Base-by-base conservation (phyloP, 768 basidiomycete species). In the Tricholoma sp. region DNA sequence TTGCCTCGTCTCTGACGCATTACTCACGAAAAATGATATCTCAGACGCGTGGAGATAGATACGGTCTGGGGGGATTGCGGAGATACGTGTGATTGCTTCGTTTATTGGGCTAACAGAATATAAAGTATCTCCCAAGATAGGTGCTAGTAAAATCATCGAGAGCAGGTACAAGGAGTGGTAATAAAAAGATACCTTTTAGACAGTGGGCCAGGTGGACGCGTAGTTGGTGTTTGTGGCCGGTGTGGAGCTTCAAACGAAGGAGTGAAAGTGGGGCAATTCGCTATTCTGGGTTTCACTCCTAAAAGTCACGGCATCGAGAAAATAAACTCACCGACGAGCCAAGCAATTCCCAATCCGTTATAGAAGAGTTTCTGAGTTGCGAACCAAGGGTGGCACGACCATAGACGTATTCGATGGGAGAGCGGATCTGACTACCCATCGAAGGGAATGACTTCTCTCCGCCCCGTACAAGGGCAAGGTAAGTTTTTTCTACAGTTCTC, bases 161-260 rank as follows among this genome's bases (percentile, higher is more conserved):
- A 10, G 51, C 37, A 58, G 44, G 33, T 18, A 48, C 9, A 28
- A 36, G 7, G 10, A 18, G 49, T 20, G 56, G 55, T 17, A 11
- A 55, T 12, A 36, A 36, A 51, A 37, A 13, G 72, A 11, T 56
- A 82, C 85, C 69, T 50, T 75, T 72, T 52, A 87, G 65, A 54
- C 70, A 71, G 49, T 78, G 72, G 1, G 86, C 78, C 32, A 84
- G 65, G 57, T 89, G 87, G 12, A 86, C 72, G n/a, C 87, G 79
- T 32, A 89, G 77, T 61, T 89, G 87, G 56, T 89, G 87, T 65
- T 88, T 88, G 54, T 80, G 67, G 3, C 86, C 87, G 13, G 87
- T 88, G 50, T 79, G 68, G 17, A 86, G 74, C 10, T 71, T 74
- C 13, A 89, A 72, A 37, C 74, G 76, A 39, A 89, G 67, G 50